These are phyloP conservation scores for Podaxis sp. DNA, from an alignment of 768 basidiomycete species.

Conservation along the genomic window DNA sequence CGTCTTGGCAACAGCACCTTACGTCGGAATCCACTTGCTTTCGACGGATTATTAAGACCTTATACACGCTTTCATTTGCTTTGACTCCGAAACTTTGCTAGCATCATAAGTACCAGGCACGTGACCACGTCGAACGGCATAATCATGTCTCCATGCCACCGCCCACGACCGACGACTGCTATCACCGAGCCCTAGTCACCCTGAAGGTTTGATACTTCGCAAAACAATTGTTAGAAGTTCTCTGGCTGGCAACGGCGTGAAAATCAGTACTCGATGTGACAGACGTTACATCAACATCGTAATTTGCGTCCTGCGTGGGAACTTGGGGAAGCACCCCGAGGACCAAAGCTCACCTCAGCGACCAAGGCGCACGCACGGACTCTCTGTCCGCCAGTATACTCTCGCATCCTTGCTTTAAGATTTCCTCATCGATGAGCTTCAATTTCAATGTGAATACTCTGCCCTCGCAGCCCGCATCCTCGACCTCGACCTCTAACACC, in stretches of 20 bases:
- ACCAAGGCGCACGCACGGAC: background rate
- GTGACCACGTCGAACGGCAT: background rate
- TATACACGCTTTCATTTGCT: background rate
- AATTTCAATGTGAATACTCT: constrained; percentile 56
- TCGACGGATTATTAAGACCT: no score
- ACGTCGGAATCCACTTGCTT: no score
- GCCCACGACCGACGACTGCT: no score
- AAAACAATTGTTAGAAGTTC: no score
- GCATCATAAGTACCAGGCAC: no score
- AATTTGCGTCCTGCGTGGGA: background rate
- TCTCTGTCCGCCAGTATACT: background rate
- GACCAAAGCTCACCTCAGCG: no score
- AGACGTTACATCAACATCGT: background rate
- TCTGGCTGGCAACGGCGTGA: no score
- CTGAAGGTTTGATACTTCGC: no score
- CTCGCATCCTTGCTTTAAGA: background rate
- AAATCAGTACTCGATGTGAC: background rate
- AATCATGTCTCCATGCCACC: background rate
- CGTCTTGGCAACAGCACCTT: no score
- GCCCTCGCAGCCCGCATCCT: background rate
- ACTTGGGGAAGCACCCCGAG: background rate
- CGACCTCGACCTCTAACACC: constrained; percentile 3
- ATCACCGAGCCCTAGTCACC: no score
- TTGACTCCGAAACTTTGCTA: background rate
- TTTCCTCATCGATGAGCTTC: constrained; percentile 32